A percentile compares a stretch with the other conserved stretches of the same genome.
These are phyloP conservation scores for Trichoderma cornu-damae DNA, from an alignment of 2,329 filamentous ascomycete genomes.

Conservation along the genomic window DNA sequence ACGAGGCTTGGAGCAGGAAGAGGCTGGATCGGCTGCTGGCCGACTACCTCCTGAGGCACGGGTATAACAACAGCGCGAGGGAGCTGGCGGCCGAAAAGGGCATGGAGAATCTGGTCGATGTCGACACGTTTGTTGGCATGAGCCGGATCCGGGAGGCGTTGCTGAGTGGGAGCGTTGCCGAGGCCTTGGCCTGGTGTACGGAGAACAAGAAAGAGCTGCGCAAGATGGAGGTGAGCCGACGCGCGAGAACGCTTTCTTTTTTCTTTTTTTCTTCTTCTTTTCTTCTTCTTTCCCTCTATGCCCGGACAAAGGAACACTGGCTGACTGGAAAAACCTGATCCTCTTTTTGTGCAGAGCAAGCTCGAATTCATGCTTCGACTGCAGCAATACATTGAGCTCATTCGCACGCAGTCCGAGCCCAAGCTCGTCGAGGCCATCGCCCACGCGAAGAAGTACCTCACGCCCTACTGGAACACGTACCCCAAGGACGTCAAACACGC, in stretches of 20 bases:
- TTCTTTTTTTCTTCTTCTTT: no score
- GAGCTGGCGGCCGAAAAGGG: conserved; percentile 68
- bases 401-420: conserved; percentile 58
- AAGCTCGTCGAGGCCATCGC: conserved; percentile 71
- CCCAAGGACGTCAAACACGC: conserved; percentile 65
- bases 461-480: conserved; percentile 63
- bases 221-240: conserved; percentile 63
- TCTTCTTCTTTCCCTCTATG: no score
- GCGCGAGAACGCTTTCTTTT: no score
- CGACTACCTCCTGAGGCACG: conserved; percentile 84
- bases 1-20: conserved; percentile 81
- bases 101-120: conserved; percentile 78
- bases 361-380: conserved; percentile 90
- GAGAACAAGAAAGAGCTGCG: conserved; percentile 91
- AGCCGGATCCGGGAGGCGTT: conserved; percentile 72
- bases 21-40: conserved; percentile 79
- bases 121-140: conserved; percentile 81
- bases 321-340: no score
- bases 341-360: conserved; percentile 53
- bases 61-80: conserved; percentile 72
- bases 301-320: no score
- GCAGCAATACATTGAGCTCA: conserved; percentile 92
- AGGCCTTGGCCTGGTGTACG: conserved; percentile 82
- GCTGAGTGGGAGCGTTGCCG: conserved; percentile 62
- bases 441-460: conserved; percentile 78